phyloP scores from a whole-genome alignment of 371 early-diverging fungal genomes.

The Haplosporangium sp. region DNA sequence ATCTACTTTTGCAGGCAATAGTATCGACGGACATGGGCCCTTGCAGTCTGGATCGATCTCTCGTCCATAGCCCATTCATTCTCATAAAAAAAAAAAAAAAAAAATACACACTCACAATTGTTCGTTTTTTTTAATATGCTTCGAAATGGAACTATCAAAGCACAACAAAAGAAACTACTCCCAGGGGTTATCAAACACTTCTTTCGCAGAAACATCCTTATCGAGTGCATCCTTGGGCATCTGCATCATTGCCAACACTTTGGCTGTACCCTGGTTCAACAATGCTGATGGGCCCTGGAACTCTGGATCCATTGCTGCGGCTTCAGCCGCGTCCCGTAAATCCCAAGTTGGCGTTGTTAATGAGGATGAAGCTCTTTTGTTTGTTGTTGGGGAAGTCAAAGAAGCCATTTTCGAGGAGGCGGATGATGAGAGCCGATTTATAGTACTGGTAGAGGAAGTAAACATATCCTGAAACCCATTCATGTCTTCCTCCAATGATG shows the following conservation, averaged over 20 bases:
- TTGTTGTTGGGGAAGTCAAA: background rate
- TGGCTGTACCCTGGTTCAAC: constrained; percentile 23
- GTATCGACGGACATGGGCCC: too few species aligned
- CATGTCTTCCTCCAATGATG: constrained; percentile 34
- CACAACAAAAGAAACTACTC: constrained; percentile 10
- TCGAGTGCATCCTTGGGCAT: constrained; percentile 52
- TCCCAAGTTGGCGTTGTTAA: constrained; percentile 17
- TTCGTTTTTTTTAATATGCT: too few species aligned
- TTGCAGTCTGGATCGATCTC: too few species aligned
- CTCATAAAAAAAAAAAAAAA: too few species aligned
- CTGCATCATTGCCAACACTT: constrained; percentile 51
- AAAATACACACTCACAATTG: too few species aligned
- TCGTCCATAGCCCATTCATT: too few species aligned
- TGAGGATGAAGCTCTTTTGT: background rate
- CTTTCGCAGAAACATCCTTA: constrained; percentile 48
- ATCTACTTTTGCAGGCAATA: background rate
- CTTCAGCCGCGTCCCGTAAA: constrained; percentile 42
- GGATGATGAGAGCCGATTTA: too few species aligned
- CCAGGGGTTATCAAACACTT: constrained; percentile 56
- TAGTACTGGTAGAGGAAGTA: background rate
- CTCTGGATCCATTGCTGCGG: constrained; percentile 44
- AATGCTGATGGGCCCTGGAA: constrained; percentile 30
- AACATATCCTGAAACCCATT: constrained; percentile 40
- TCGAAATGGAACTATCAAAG: too few species aligned
- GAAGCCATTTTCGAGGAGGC: background rate